Base-by-base conservation (phyloP, 345 rosid species). In the Murraya paniculata region DNA sequence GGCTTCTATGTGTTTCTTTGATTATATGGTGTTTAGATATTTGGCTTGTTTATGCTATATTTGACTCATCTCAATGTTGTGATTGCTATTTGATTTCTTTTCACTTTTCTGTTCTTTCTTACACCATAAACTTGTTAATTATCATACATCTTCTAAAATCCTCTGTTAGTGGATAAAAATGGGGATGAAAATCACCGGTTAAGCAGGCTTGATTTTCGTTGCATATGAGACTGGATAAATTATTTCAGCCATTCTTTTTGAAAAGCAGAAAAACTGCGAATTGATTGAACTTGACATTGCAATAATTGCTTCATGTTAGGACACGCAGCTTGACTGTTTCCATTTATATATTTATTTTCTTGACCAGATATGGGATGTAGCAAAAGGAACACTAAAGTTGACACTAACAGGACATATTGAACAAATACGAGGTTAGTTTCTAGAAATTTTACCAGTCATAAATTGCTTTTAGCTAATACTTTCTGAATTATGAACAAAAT, bases 401-500 rank as follows among this genome's bases (percentile, higher is more conserved):
- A 94, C 99, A 27, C 85, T 94, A 68, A 96, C 99, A 35, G 99
- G 98, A 35, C 99, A 96, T 79, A 94, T 96, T 39, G 99, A 96
- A 82, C 98, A 94, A 86, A 71, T 96, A 57, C 94, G 98, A 90
- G 99, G 99, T 91, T 64, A 64, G 86, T 78, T 83, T 62, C 22
- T 70, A 33, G 9, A 10, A 48, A 73, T 61, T n/a, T 68, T 35
- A 38, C 50, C 50, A 56, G 53, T 64, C 64, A 68, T 30, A 16
- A 69, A 55, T 61, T 79, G 78, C 36, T 69, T 59, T 57, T 50
- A 53, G n/a, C 41, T 28, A 21, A 71, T 58, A 30, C 48, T 81
- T 72, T 24, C 14, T 75, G 60, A 31, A 25, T 57, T 39, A 45
- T 36, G 65, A 65, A 61, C 75, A 18, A 25, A 68, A 66, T 48